Evolutionary conservation across 1,139 yeast species (phyloP).

Genomic region (Scheffersomyces parashehatae): DNA sequence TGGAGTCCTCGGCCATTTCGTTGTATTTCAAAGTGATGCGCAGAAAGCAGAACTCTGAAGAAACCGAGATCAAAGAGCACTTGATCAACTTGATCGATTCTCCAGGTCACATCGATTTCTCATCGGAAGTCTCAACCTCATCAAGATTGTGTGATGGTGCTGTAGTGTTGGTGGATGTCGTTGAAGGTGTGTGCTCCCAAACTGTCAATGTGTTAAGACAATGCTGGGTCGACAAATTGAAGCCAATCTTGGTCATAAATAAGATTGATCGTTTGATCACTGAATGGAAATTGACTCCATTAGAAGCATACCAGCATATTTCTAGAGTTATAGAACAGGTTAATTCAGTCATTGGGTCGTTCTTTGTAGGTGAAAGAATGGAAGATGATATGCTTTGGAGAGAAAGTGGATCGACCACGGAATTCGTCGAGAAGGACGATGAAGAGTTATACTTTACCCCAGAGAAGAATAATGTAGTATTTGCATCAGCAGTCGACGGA

Average conservation of each 20-base stretch:
- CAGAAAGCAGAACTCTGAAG: conserved; percentile 31
- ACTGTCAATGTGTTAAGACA: conserved; percentile 93
- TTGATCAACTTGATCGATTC: conserved; percentile 92
- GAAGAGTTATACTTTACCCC: conserved; percentile 88
- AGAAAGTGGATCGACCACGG: conserved; percentile 58
- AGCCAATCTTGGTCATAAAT: conserved; percentile 87
- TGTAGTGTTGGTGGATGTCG: conserved; percentile 90
- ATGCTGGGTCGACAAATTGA: conserved; percentile 91
- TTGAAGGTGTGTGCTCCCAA: conserved; percentile 97
- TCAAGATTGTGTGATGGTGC: conserved; percentile 97
- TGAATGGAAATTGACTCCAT: conserved; percentile 79
- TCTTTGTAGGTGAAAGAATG: conserved; percentile 92
- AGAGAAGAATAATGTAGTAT: conserved; percentile 84
- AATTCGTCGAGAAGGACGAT: conserved; percentile 76
- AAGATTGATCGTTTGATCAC: conserved; percentile 85
- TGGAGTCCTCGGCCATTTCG: conserved; percentile 95
- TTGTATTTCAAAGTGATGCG: conserved; percentile 71
- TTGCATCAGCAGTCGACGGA: conserved; percentile 94
- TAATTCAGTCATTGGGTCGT: conserved; percentile 91
- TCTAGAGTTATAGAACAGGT: conserved; percentile 84
- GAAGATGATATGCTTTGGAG: conserved; percentile 85
- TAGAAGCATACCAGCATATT: conserved; percentile 83
- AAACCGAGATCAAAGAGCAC: conserved; percentile 62
- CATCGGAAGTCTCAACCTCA: conserved; percentile 94
- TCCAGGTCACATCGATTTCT: conserved; percentile 97